phyloP scores from a whole-genome alignment of 352 stramenopile species.

The Globisporangium parvum region DNA sequence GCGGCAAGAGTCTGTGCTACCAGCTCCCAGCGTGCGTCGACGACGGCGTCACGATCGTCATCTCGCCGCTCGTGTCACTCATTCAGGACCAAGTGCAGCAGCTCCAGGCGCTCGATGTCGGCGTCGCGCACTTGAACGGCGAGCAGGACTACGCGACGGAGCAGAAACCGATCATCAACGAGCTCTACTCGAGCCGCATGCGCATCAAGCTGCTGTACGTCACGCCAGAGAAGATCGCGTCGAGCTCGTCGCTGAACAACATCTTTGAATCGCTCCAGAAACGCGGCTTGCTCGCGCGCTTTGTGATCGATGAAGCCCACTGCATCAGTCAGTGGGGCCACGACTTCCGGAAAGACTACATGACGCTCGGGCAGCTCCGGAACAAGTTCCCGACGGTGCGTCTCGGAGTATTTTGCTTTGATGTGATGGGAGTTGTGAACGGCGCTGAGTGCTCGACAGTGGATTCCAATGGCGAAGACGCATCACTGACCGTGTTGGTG shows the following conservation, averaged over 20 bases:
- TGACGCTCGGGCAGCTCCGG: constrained; percentile 89
- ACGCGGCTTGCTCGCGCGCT: constrained; percentile 88
- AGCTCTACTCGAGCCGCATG: constrained; percentile 79
- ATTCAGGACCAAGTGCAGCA: constrained; percentile 99
- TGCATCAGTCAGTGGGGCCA: constrained; percentile 99
- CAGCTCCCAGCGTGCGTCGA: constrained; percentile 89
- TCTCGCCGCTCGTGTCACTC: constrained; percentile 97
- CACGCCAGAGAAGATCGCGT: constrained; percentile 96
- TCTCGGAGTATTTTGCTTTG: not conserved
- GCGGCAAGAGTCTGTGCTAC: constrained; percentile 98
- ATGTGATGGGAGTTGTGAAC: not conserved
- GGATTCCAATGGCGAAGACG: too few relatives aligned
- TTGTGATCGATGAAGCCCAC: constrained; percentile 97
- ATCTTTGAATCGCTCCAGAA: constrained; percentile 81
- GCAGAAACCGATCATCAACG: constrained; percentile 81
- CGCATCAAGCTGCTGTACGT: constrained; percentile 97
- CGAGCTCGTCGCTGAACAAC: constrained; percentile 79
- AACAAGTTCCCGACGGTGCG: constrained; percentile 90
- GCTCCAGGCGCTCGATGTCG: constrained; percentile 90
- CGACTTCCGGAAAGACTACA: constrained; percentile 99
- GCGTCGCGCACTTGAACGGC: constrained; percentile 79
- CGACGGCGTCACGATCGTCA: constrained; percentile 94
- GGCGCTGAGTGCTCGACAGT: too few relatives aligned
- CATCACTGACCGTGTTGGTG: not conserved
- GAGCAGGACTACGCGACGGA: constrained; percentile 85